These are phyloP conservation scores for Rhodotorula sp. DNA, from an alignment of 1,284 basidiomycete genomes.

Conservation along the genomic window DNA sequence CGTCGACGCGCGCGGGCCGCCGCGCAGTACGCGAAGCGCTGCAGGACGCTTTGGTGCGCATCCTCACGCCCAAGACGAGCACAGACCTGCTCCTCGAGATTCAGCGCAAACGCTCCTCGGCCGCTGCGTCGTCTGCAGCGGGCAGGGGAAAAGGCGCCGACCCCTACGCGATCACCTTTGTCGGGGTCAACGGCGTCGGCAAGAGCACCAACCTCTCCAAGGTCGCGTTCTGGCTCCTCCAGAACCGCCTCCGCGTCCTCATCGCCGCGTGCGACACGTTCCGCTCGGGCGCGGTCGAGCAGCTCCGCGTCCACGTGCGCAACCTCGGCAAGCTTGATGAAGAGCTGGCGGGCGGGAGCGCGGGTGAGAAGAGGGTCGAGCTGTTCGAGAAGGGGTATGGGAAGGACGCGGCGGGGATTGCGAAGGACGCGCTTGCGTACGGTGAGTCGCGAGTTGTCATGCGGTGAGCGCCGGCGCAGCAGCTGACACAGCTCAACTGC, in stretches of 20 bases:
- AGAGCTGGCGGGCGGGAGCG: slow-evolving; percentile 57
- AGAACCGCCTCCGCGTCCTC: slow-evolving; percentile 87
- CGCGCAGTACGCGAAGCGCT: slow-evolving; percentile 70
- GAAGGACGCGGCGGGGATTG: slow-evolving; percentile 96
- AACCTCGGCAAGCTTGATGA: slow-evolving; percentile 87
- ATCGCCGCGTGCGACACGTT: slow-evolving; percentile 99
- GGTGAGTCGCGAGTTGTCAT: slow-evolving; percentile 56
- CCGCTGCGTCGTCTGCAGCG: neutral
- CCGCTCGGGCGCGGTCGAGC: slow-evolving; percentile 96
- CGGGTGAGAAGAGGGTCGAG: slow-evolving; percentile 61
- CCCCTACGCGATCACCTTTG: slow-evolving; percentile 91
- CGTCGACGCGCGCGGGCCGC: slow-evolving; percentile 55
- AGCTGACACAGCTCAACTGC: neutral
- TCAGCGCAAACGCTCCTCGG: slow-evolving; percentile 54
- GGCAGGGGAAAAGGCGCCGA: slow-evolving; percentile 28
- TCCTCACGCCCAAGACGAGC: slow-evolving; percentile 93
- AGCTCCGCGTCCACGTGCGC: slow-evolving; percentile 91
- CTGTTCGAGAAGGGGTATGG: slow-evolving; percentile 96
- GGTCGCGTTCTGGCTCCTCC: slow-evolving; percentile 98
- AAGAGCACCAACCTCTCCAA: slow-evolving; percentile 98
- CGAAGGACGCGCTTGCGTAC: slow-evolving; percentile 87
- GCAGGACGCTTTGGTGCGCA: slow-evolving; percentile 83
- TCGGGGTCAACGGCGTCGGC: slow-evolving; percentile 99
- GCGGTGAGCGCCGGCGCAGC: too few relatives aligned
- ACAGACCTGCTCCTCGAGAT: slow-evolving; percentile 85